Evolutionary conservation across 768 basidiomycete genomes (phyloP), one percentile per base, ranked within the genome.

Genomic region (Auriscalpium vulgare): DNA sequence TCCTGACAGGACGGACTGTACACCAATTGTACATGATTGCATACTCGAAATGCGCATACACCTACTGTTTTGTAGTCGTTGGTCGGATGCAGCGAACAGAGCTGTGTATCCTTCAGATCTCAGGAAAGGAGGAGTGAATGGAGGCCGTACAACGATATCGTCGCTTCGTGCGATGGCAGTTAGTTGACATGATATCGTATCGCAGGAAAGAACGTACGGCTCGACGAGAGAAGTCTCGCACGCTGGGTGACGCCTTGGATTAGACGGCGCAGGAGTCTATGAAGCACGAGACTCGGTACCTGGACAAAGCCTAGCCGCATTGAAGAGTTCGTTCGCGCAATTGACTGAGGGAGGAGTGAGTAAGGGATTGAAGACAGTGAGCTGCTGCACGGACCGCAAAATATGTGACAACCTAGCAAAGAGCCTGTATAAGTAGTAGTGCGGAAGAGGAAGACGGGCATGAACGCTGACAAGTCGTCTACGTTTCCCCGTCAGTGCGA

Each of bases 51-150:
- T 72, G 77, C 75, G 75, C 70, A 54, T 57, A 58, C 53, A 61
- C 75, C 65, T 66, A 87, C 91, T 50, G 91, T 93, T 73, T 92
- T 93, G 71, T 92, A 93, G 69, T 93, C 91, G 66, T 93, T 93
- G 4, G 89, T 84, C 0, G 91, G 91, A 63, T 88, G 86, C 16
- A 93, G 71, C 2, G 88, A 89, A 71, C 85, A 89, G 29, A 91
- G 83, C 87, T 91, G 60, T 16, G 9, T 37, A 49, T 14, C 34
- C 56, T 59, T 34, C 21, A n/a, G 63, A 53, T 35, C 19, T 56
- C 8, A 36, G 29, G 19, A 40, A 40, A 17, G 51, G 17, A 34
- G 21, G 40, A 29, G 34, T 13, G 8, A 49, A 35, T 8, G 10
- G 21, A 3, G n/a, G 13, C 59, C 65, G 36, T 59, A 69, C 68